Evolutionary conservation across 257 asterid genomes (phyloP).

Genomic region (Solanum chiquidenum): DNA sequence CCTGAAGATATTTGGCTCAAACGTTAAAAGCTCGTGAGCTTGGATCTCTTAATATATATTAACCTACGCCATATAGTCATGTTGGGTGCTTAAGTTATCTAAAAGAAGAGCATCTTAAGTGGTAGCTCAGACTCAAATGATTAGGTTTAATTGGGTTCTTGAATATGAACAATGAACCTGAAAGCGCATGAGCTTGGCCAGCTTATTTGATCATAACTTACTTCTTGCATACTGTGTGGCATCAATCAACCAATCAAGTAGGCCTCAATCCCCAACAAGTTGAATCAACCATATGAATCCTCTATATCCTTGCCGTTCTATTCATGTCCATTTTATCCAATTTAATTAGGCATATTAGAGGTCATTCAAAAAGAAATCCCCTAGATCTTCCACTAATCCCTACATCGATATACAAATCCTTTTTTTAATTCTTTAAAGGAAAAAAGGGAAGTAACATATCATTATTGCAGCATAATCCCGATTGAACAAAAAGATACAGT

Average conservation of each 20-base stretch:
- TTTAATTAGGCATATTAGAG: background rate
- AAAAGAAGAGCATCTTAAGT: background rate
- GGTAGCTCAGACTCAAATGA: background rate
- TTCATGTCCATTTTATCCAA: background rate
- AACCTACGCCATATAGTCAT: background rate
- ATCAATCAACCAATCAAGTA: background rate
- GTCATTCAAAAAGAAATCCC: background rate
- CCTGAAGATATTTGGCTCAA: background rate
- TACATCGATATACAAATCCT: background rate
- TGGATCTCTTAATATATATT: too few relatives aligned
- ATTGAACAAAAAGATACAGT: background rate
- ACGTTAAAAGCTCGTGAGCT: background rate
- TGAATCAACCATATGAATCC: background rate
- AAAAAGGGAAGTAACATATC: background rate
- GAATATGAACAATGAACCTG: background rate
- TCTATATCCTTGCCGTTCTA: background rate
- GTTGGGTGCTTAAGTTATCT: background rate
- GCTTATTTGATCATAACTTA: background rate
- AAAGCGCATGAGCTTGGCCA: background rate
- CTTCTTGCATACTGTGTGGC: background rate
- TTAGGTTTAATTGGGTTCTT: background rate
- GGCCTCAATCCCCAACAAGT: background rate
- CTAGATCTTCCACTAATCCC: background rate
- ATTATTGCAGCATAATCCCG: background rate
- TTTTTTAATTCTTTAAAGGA: background rate